phyloP scores from a whole-genome alignment of 1,284 basidiomycete genomes.

The Moesziomyces globuligerus region DNA sequence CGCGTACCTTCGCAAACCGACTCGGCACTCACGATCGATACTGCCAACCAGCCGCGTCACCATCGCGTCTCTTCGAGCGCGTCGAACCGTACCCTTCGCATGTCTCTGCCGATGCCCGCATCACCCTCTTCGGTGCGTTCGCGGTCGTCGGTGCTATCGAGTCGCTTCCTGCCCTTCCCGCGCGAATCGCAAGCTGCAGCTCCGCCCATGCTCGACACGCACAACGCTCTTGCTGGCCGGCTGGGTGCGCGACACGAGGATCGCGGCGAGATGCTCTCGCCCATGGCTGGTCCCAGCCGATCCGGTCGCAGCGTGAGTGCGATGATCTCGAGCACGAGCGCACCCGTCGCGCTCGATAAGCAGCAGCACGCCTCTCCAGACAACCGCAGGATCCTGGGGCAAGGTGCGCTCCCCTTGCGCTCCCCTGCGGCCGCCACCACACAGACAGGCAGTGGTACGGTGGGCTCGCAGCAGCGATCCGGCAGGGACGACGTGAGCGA shows the following conservation, averaged over 20 bases:
- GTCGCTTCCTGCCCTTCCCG: slow-evolving; percentile 35
- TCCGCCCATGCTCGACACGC: slow-evolving; percentile 57
- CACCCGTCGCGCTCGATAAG: slow-evolving; percentile 37
- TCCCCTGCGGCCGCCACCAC: slow-evolving; percentile 28
- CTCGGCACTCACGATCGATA: slow-evolving; percentile 18
- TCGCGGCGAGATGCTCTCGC: slow-evolving; percentile 33
- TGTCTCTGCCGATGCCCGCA: slow-evolving; percentile 29
- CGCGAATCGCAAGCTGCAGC: slow-evolving; percentile 41
- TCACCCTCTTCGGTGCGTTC: slow-evolving; percentile 52
- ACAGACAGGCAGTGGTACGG: slow-evolving; percentile 10
- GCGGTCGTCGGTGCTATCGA: slow-evolving; percentile 42
- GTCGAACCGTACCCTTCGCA: slow-evolving; percentile 45
- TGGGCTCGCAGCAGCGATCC: slow-evolving; percentile 12
- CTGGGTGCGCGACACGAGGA: slow-evolving; percentile 53
- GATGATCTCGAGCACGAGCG: slow-evolving; percentile 40
- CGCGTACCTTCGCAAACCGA: slow-evolving; percentile 10
- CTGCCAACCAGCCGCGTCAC: slow-evolving; percentile 20
- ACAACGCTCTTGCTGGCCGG: slow-evolving; percentile 54
- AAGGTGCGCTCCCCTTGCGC: slow-evolving; percentile 6
- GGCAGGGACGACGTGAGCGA: slow-evolving; percentile 13
- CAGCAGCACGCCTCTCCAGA: slow-evolving; percentile 17
- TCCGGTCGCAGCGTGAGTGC: slow-evolving; percentile 24
- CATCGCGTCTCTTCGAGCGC: slow-evolving; percentile 41
- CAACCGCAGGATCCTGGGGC: slow-evolving; percentile 22
- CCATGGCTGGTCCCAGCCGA: slow-evolving; percentile 26